These are phyloP conservation scores for Talaromyces sp. DNA, from an alignment of 2,329 filamentous ascomycete species.

Conservation along the genomic window DNA sequence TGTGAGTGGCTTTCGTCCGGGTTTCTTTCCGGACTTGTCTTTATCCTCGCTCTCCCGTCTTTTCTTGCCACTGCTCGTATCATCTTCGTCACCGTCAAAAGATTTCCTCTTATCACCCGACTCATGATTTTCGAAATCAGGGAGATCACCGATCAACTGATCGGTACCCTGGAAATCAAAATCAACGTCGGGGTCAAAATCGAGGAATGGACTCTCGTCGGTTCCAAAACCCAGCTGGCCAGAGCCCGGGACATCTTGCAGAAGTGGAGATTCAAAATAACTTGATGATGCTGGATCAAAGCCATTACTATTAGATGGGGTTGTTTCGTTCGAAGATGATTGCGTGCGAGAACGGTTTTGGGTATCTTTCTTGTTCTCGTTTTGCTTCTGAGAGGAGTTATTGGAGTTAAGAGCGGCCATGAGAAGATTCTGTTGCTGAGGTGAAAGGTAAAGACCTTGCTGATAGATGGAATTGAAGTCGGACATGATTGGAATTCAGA, in stretches of 20 bases:
- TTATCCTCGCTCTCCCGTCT: constrained; percentile 80
- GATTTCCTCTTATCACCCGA: constrained; percentile 61
- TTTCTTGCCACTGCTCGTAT: constrained; percentile 62
- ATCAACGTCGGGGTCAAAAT: constrained; percentile 76
- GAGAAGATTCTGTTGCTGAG: constrained; percentile 71
- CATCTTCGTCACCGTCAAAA: constrained; percentile 58
- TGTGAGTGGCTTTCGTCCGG: constrained; percentile 89
- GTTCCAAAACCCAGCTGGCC: constrained; percentile 50
- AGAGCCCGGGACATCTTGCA: constrained; percentile 39
- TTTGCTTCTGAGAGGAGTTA: constrained; percentile 40
- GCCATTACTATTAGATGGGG: constrained; percentile 37
- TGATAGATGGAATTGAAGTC: constrained; percentile 41
- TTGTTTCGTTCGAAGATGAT: constrained; percentile 13
- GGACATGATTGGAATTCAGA: no score
- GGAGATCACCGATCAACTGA: constrained; percentile 73
- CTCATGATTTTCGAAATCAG: constrained; percentile 44
- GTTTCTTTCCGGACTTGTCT: constrained; percentile 72
- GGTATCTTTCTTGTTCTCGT: constrained; percentile 17
- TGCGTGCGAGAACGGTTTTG: constrained; percentile 3
- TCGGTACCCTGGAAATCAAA: constrained; percentile 63
- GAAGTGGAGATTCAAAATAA: constrained; percentile 30
- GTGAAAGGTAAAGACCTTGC: constrained; percentile 65
- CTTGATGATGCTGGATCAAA: constrained; percentile 30
- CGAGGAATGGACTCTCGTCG: constrained; percentile 76
- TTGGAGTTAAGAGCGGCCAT: constrained; percentile 74